These are phyloP conservation scores for Artomyces pyxidatus DNA, from an alignment of 768 basidiomycete species.

Conservation along the genomic window DNA sequence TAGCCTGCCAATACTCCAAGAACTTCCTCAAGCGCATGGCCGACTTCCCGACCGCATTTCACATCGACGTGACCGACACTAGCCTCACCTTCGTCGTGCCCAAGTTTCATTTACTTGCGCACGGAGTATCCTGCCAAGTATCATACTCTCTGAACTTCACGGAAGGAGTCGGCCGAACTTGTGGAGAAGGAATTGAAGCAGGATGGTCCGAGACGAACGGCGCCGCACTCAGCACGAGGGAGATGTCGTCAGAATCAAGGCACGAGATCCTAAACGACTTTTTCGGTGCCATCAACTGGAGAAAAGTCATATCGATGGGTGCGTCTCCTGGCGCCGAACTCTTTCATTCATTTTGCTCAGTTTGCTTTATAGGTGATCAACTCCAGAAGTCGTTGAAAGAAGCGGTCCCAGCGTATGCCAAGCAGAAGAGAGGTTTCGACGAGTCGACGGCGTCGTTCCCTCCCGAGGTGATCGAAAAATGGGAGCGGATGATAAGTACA, in stretches of 20 bases:
- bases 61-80: not conserved
- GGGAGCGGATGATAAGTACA: not conserved
- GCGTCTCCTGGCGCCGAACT: not conserved
- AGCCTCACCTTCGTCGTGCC: not conserved
- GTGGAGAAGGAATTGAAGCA: slow-evolving; percentile 17
- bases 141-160: slow-evolving; percentile 9
- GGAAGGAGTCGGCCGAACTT: slow-evolving; percentile 7
- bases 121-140: slow-evolving; percentile 11
- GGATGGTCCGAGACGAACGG: slow-evolving; percentile 12
- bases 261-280: slow-evolving; percentile 11
- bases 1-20: slow-evolving; percentile 1
- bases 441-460: not conserved
- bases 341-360: not conserved
- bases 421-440: not conserved
- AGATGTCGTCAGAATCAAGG: slow-evolving; percentile 10
- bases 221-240: slow-evolving; percentile 1
- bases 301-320: slow-evolving; percentile 4
- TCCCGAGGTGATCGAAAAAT: not conserved
- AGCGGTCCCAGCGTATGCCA: not conserved
- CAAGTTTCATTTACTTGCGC: slow-evolving; percentile 15
- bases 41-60: not conserved
- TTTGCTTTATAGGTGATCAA: not conserved
- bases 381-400: not conserved
- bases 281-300: slow-evolving; percentile 11
- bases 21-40: not conserved